phyloP scores from a whole-genome alignment of 192 early-diverging fungal genomes.

The Umbelopsis sp. region DNA sequence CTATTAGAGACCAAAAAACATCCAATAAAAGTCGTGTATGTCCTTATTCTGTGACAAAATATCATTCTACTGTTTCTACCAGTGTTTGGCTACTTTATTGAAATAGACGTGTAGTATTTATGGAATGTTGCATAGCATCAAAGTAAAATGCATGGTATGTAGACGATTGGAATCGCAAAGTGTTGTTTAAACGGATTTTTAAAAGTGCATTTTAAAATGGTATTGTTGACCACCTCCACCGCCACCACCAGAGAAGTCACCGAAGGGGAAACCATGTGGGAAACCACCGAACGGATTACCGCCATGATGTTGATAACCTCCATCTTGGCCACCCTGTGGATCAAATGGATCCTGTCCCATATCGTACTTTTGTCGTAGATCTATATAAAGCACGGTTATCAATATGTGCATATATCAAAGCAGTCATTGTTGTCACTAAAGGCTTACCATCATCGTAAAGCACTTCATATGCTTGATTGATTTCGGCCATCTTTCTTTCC shows the following conservation, averaged over 20 bases:
- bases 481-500: slow-evolving; percentile 86
- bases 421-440: neutral
- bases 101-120: too few species aligned
- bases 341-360: slow-evolving; percentile 83
- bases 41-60: too few species aligned
- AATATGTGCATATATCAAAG: neutral
- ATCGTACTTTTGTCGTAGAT: slow-evolving; percentile 68
- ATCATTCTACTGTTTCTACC: too few species aligned
- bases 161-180: too few species aligned
- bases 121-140: too few species aligned
- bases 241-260: slow-evolving; percentile 17
- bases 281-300: slow-evolving; percentile 46
- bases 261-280: slow-evolving; percentile 48
- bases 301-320: slow-evolving; percentile 58
- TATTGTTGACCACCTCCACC: slow-evolving; percentile 1
- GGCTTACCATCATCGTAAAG: slow-evolving; percentile 62
- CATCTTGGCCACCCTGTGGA: slow-evolving; percentile 58
- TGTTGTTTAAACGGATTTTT: too few species aligned
- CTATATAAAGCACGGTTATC: slow-evolving; percentile 23
- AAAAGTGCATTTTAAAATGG: slow-evolving; percentile 8
- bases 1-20: slow-evolving; percentile 13
- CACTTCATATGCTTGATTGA: slow-evolving; percentile 94
- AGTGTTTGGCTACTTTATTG: too few species aligned
- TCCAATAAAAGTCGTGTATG: neutral
- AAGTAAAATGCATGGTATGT: too few species aligned